phyloP scores from a whole-genome alignment of 345 rosid species.

The Aegle marmelos region DNA sequence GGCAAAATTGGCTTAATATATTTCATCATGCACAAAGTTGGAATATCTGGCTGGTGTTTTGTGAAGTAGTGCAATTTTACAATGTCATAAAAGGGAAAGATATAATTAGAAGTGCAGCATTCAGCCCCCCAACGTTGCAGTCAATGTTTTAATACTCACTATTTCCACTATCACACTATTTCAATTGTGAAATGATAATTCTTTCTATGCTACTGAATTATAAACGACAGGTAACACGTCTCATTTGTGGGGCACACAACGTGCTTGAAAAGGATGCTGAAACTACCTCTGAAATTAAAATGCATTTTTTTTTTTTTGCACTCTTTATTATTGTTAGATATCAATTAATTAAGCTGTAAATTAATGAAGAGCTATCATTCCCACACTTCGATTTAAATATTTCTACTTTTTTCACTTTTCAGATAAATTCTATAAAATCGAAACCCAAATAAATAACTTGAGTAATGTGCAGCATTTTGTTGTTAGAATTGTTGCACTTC shows the following conservation, averaged over 20 bases:
- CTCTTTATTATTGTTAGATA: not conserved
- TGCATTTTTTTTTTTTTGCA: not conserved
- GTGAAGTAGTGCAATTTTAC: not conserved
- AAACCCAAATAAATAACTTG: not conserved
- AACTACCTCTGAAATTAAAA: not conserved
- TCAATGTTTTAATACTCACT: not conserved
- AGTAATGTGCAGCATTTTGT: not conserved
- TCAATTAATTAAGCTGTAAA: not conserved
- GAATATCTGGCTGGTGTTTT: not conserved
- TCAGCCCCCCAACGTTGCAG: not conserved
- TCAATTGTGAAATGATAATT: not conserved
- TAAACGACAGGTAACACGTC: conserved; percentile 16
- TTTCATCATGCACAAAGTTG: not conserved
- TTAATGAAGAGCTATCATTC: not conserved
- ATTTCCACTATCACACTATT: not conserved
- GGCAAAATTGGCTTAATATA: not conserved
- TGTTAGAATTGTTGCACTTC: not conserved
- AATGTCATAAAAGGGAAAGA: not conserved
- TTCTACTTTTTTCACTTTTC: too few relatives aligned
- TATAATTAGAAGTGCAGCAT: not conserved
- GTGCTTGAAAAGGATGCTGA: conserved; percentile 11
- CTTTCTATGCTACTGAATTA: not conserved
- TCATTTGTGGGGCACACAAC: conserved; percentile 1
- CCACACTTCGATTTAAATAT: not conserved
- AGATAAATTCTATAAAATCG: not conserved